phyloP scores from a whole-genome alignment of 805 yeast species.

The Saccharomyces kudriavzevii region DNA sequence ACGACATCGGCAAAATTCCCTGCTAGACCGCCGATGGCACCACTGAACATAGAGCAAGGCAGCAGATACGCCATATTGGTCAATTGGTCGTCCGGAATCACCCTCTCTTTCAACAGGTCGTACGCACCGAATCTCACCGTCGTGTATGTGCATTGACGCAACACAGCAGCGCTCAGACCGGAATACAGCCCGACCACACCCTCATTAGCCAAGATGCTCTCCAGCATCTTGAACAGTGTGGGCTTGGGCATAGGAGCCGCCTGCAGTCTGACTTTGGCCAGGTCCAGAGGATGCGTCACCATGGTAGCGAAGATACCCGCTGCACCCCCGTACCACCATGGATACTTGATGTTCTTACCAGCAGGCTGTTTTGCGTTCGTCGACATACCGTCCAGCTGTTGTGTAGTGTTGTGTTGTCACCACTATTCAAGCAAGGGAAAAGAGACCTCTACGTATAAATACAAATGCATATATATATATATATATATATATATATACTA shows the following conservation, averaged over 20 bases:
- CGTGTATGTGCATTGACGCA: conserved; percentile 84
- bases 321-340: conserved; percentile 62
- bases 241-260: conserved; percentile 65
- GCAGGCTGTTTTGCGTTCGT: neutral
- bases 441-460: neutral
- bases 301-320: conserved; percentile 61
- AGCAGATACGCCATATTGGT: conserved; percentile 55
- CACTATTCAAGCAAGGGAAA: neutral
- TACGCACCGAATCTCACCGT: conserved; percentile 83
- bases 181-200: conserved; percentile 67
- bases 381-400: neutral
- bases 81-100: conserved; percentile 34
- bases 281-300: conserved; percentile 74
- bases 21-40: conserved; percentile 74
- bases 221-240: conserved; percentile 47
- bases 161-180: conserved; percentile 72
- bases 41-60: conserved; percentile 79
- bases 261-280: conserved; percentile 81
- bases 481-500: neutral
- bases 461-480: neutral
- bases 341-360: conserved; percentile 24
- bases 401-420: neutral
- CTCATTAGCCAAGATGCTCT: conserved; percentile 33
- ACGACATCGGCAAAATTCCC: conserved; percentile 88
- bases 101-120: conserved; percentile 60